A percentile compares a stretch with the other conserved stretches of the same genome.
These are phyloP conservation scores for Lodderomyces pseudojiufengensis DNA, from an alignment of 1,139 yeast species.

Conservation along the genomic window DNA sequence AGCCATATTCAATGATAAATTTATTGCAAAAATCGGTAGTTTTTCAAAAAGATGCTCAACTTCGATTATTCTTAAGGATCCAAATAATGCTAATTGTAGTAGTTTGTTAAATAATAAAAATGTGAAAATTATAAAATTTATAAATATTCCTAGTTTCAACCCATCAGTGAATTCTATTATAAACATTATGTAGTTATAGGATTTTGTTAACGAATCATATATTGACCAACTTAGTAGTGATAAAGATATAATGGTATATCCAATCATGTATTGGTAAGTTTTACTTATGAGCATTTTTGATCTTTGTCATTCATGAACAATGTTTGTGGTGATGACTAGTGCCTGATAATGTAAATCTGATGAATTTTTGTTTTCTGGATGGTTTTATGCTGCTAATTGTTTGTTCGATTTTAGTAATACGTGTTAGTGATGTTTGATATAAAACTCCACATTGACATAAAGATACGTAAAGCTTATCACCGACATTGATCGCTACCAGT, in stretches of 20 bases:
- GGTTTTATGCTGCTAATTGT: too few relatives aligned
- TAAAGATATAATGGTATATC: constrained; percentile 24
- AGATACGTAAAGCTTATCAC: too few relatives aligned
- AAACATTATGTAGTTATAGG: constrained; percentile 28
- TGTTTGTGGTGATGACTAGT: too few relatives aligned
- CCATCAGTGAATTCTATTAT: constrained; percentile 36
- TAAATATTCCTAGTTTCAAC: constrained; percentile 27
- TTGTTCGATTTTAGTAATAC: too few relatives aligned
- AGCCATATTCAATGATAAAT: constrained; percentile 62
- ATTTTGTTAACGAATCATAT: constrained; percentile 22
- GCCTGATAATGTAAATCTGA: too few relatives aligned
- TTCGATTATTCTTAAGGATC: constrained; percentile 72
- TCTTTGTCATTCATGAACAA: too few relatives aligned
- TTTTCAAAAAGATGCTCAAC: constrained; percentile 72
- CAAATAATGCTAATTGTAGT: constrained; percentile 58
- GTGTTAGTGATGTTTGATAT: too few relatives aligned
- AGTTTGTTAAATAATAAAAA: constrained; percentile 39
- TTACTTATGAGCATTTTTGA: constrained; percentile 8
- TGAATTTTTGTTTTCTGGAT: too few relatives aligned
- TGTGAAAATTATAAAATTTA: constrained; percentile 34
- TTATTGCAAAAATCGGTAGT: constrained; percentile 55
- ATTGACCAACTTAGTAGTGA: constrained; percentile 26
- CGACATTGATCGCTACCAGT: too few relatives aligned
- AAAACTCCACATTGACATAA: too few relatives aligned
- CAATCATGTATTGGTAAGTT: constrained; percentile 21